Evolutionary conservation across 164 flowering plant species (phyloP), one percentile per base, ranked within the genome.

Genomic region (Nelumbo lutea): DNA sequence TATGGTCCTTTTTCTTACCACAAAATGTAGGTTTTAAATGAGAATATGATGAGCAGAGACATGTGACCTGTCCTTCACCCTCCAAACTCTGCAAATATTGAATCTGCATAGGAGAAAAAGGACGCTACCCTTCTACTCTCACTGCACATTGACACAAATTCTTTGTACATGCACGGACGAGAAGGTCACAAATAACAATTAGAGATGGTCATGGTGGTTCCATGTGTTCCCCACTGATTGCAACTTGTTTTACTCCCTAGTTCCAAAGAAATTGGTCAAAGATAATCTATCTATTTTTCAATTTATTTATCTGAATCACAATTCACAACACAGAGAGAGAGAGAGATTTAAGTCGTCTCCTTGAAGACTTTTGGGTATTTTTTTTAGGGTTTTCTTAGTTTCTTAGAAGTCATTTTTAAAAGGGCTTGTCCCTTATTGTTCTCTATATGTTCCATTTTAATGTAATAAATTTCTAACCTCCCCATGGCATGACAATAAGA

Each of bases 191-290:
- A 57, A 8, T 57, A 0, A 57, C 40, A 59, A 59, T 7, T 7
- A 59, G 62, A 40, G 44, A 40, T 59, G 8, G 62, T 11, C 41
- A 14, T 40, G 11, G 62, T 15, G 44, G 62, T 59, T 59, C 40
- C 14, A 9, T 40, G 62, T 39, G 62, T 40, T 40, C 10, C 55
- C 7, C 2, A 4, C 11, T 7, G 9, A 51, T 2, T 51, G 61
- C 61, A 59, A 59, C 42, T 59, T 59, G 42, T 59, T 27, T 39
- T 59, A 4, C 38, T 59, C 1, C 55, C 13, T 51, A 51, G 9
- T 51, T 51, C 55, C 55, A 9, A 51, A 27, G 59, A 52, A 69
- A 41, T 15, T 14, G 61, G 66, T 6, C 52, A 69, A 62, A 42
- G 58, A 14, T 59, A 56, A 61, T n/a, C 50, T 50, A 42, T 4